Evolutionary conservation across 768 basidiomycete genomes (phyloP).

Genomic region (Royoungia palumana): DNA sequence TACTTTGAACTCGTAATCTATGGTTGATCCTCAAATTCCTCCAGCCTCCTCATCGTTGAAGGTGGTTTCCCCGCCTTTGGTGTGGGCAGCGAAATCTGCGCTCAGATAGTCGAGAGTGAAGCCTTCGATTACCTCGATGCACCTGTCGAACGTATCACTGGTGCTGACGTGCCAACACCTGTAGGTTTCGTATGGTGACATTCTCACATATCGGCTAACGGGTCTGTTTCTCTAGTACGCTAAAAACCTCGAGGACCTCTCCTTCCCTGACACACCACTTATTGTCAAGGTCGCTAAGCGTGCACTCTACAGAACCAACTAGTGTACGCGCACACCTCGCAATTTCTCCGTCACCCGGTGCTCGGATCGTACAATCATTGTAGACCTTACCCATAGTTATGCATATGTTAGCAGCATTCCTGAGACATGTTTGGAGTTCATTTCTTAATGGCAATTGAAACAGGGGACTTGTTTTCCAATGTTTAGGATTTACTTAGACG

Average conservation of each 20-base stretch:
- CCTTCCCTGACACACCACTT: conserved; percentile 91
- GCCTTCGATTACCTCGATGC: conserved; percentile 99
- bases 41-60: conserved; percentile 87
- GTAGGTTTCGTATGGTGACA: conserved; percentile 43
- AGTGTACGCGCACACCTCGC: conserved; percentile 25
- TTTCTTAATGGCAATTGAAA: not conserved
- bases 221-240: conserved; percentile 63
- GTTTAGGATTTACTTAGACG: conserved; percentile 43
- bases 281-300: conserved; percentile 96
- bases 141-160: conserved; percentile 95
- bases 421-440: conserved; percentile 6
- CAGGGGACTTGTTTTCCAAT: not conserved
- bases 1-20: not conserved
- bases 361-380: conserved; percentile 16
- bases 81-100: conserved; percentile 97
- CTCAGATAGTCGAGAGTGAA: conserved; percentile 95
- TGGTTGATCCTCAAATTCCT: conserved; percentile 1
- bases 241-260: conserved; percentile 77
- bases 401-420: conserved; percentile 11
- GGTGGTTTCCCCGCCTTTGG: conserved; percentile 99
- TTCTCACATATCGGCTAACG: conserved; percentile 9
- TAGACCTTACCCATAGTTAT: conserved; percentile 16
- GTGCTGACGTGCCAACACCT: conserved; percentile 96
- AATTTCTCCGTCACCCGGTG: conserved; percentile 10
- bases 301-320: conserved; percentile 86